These are phyloP conservation scores for Pseudogymnoascus destructans DNA, from an alignment of 2,329 filamentous ascomycete species.

Conservation along the genomic window DNA sequence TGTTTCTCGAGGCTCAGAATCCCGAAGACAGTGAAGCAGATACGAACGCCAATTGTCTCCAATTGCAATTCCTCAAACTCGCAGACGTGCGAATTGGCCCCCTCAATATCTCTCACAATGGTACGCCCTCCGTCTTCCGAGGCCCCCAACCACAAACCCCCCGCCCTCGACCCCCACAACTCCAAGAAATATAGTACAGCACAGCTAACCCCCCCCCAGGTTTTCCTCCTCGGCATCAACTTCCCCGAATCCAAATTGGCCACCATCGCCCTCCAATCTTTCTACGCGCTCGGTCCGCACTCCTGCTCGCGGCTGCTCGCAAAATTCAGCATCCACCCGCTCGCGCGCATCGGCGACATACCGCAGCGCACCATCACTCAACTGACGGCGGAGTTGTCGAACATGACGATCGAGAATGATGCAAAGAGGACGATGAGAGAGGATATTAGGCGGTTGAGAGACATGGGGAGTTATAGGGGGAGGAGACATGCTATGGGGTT, in stretches of 20 bases:
- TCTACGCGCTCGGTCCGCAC: conserved; percentile 72
- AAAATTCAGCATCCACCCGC: conserved; percentile 76
- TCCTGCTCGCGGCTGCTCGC: conserved; percentile 66
- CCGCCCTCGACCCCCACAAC: background rate
- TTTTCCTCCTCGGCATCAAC: conserved; percentile 76
- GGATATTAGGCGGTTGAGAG: conserved; percentile 74
- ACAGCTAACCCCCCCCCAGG: conserved; percentile 25
- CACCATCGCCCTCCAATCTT: conserved; percentile 61
- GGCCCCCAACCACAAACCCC: background rate
- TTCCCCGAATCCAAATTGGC: conserved; percentile 76
- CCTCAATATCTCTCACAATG: conserved; percentile 17
- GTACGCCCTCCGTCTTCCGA: conserved; percentile 11
- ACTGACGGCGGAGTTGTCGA: conserved; percentile 71
- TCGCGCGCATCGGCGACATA: conserved; percentile 63
- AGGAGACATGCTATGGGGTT: conserved; percentile 84
- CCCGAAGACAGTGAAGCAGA: background rate
- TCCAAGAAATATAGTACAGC: background rate
- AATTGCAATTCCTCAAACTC: background rate
- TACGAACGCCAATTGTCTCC: background rate
- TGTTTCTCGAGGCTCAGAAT: conserved; percentile 1
- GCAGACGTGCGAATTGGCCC: background rate
- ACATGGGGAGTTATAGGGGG: conserved; percentile 83
- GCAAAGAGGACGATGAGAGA: conserved; percentile 63
- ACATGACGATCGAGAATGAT: conserved; percentile 91
- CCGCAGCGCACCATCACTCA: conserved; percentile 65